Conservation (phyloP, 2,329 filamentous ascomycete genomes). For the Cladosporium oxysporum region DNA sequence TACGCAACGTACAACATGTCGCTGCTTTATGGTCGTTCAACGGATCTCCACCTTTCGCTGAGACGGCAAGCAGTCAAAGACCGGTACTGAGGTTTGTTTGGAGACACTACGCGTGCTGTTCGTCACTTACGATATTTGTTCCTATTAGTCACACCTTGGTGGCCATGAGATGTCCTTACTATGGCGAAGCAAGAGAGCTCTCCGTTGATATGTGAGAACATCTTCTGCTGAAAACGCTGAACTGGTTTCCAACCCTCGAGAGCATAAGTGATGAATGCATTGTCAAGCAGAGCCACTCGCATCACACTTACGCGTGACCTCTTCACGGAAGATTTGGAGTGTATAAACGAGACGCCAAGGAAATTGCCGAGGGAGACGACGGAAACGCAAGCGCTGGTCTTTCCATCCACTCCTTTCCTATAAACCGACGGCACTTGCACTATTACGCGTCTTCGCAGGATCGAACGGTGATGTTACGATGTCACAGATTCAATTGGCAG, state of each 20-base stretch:
- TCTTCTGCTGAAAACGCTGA: background rate
- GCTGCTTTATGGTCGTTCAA: too few relatives aligned
- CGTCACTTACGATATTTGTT: background rate
- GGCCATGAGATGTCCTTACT: background rate
- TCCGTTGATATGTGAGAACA: background rate
- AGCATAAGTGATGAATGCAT: background rate
- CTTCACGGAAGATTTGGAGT: background rate
- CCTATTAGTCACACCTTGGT: background rate
- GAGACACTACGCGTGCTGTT: background rate
- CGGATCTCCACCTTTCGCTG: too few relatives aligned
- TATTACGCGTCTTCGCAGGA: background rate
- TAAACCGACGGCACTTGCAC: background rate
- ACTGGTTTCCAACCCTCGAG: background rate
- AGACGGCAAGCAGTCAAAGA: too few relatives aligned
- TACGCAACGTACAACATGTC: too few relatives aligned
- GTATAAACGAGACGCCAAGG: background rate
- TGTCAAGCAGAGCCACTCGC: background rate
- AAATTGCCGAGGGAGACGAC: constrained; percentile 1
- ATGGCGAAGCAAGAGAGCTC: background rate
- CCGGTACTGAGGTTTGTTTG: background rate
- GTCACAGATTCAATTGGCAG: background rate
- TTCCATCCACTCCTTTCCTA: background rate
- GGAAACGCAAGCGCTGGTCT: background rate
- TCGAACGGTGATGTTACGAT: background rate
- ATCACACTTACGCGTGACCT: background rate